Base-by-base conservation (phyloP, 2,329 filamentous ascomycete species). In the Mycogone perniciosa region DNA sequence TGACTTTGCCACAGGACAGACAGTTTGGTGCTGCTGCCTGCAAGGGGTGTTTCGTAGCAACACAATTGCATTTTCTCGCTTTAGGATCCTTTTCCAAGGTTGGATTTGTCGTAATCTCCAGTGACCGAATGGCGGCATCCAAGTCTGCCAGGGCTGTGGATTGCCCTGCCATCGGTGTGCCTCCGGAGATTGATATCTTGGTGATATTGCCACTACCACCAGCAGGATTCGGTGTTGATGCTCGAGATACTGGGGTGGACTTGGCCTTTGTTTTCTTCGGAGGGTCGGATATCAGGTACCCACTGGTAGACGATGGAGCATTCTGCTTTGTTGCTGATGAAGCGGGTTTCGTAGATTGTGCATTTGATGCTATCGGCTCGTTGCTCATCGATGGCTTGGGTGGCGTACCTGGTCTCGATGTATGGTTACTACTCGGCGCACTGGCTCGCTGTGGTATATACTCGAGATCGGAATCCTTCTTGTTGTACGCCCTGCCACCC, bases 21-120 rank as follows among this genome's bases (percentile, higher is more conserved):
- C 93, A 99, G 65, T 97, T 99, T 1, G 93, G 93, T 0, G 91
- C 90, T 0, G 92, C 90, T n/a, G 82, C 82, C 41, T 96, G 85
- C 3, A 97, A 79, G 1, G 92, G 88, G 66, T 99, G 93, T 2
- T 88, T 81, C 0, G 87, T 84, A 0, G 88, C 93, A 62, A 95
- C 89, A 67, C 93, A 99, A 60, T 87, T 87, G 68, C 93, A 99
- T 50, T 82, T 83, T 6, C 86, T 80, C 29, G 82, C 73, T 54
- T 78, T 76, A 4, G 31, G 11, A 9, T 57, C 56, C 6, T 71
- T 72, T 37, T 75, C 69, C 27, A 90, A 70, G 0, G 83, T 81
- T 0, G 90, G 89, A 63, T 96, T 96, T 2, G 91, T 96, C 47
- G 88, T 87, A n/a, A 96, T 80, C 65, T 99, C 93, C 6, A 99